A percentile compares a stretch with the other conserved stretches of the same genome.
phyloP scores from a whole-genome alignment of 225 moss, liverwort and hornwort species.

The Sphagnum contortum region DNA sequence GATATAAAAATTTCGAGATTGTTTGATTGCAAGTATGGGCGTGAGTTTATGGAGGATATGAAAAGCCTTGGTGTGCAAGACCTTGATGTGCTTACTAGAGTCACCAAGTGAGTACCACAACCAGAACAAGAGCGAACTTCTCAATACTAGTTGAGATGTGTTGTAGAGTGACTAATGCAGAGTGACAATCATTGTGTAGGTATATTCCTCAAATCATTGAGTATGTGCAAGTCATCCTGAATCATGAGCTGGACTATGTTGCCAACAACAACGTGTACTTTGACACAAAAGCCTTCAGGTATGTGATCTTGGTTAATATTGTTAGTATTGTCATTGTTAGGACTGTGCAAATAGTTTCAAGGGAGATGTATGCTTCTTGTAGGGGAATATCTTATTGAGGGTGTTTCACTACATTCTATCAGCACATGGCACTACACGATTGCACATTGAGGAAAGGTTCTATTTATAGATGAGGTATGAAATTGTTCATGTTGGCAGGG shows the following conservation, averaged over 20 bases:
- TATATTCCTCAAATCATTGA: constrained; percentile 71
- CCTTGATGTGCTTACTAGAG: constrained; percentile 69
- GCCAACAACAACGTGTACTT: constrained; percentile 90
- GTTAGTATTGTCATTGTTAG: neutral
- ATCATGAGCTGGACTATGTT: constrained; percentile 59
- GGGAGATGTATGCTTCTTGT: too few relatives aligned
- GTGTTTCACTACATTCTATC: too few relatives aligned
- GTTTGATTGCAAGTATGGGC: constrained; percentile 55
- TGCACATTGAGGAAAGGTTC: neutral
- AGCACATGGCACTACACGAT: neutral
- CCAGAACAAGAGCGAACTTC: too few relatives aligned
- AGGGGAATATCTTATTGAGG: too few relatives aligned
- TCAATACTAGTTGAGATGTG: neutral
- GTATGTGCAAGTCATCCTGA: constrained; percentile 59
- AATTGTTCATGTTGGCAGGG: constrained; percentile 24
- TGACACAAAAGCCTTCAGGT: constrained; percentile 88
- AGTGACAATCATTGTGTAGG: constrained; percentile 20
- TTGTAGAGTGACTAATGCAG: neutral
- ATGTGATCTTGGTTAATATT: constrained; percentile 3
- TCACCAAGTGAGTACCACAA: constrained; percentile 61
- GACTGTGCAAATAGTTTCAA: neutral
- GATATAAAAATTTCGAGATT: constrained; percentile 53
- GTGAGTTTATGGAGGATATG: constrained; percentile 92
- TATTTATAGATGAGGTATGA: neutral
- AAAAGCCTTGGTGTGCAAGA: constrained; percentile 54